Base-by-base conservation (phyloP, 2,329 filamentous ascomycete genomes). In the Fusarium proliferatum region DNA sequence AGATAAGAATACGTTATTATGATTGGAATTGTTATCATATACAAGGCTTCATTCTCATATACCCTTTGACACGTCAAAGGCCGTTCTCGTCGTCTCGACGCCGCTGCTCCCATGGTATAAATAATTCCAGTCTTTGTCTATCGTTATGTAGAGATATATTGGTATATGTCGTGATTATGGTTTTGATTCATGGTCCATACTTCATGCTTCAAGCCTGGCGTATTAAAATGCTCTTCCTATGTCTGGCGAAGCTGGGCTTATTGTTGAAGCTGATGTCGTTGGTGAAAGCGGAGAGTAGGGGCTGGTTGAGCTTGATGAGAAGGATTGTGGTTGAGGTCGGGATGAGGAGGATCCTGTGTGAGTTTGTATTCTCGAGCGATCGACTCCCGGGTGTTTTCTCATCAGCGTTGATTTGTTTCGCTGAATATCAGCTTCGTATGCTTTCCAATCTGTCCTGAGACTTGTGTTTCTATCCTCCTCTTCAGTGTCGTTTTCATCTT, bases 381-480 rank as follows among this genome's bases (percentile, higher is more conserved):
- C 73, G 13, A 81, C 53, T 38, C 77, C 76, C 8, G 81, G 81
- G 58, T 82, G 81, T 28, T 61, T 62, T 48, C 74, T 68, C 45
- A 81, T 76, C 11, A 80, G 77, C 9, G 67, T 69, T 6, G 76
- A 76, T 48, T 77, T 74, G 16, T 82, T 79, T 13, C 66, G 74
- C 51, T 80, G 78, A 6, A 80, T 58, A 41, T 77, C 75, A 5
- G 84, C 83, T 71, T 85, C 84, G 70, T 81, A 81, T 33, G 80
- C 80, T 68, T 85, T 85, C 81, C 80, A 84, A 41, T 84, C 81
- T 4, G 76, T 78, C 39, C 73, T 78, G 3, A 81, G 64, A 15
- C 64, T 71, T 19, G 69, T 62, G 43, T 51, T 60, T 34, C 43
- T 42, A 19, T 77, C 72, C 30, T 77, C 76, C 61, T 77, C 43